Evolutionary conservation across 805 yeast species (phyloP), one percentile per base, ranked within the genome.

Genomic region (Candida lessepsii): DNA sequence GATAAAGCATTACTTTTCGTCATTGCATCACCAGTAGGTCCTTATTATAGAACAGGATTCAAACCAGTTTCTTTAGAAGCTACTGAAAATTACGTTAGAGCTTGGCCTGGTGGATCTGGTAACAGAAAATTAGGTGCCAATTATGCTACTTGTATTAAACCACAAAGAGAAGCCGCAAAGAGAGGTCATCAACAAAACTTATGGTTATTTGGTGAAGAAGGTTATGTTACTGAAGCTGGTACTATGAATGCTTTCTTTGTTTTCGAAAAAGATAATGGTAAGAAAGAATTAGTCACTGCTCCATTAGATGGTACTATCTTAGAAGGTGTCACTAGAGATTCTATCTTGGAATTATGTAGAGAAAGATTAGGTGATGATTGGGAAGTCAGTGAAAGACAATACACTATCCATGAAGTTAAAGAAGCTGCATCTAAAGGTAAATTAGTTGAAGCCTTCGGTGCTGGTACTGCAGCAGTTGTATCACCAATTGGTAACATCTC

Each of bases 41-140:
- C 98, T 18, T 93, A 91, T 76, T 67, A 52, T 48, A 76, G 84
- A 56, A 85, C 96, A 14, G 97, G 98, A 14, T 91, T 91, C 80
- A 89, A 90, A 69, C 96, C 98, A 29, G 96, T 93, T 40, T 75
- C 79, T 46, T 76, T 93, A 49, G 96, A 91, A 70, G 97, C 98
- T 51, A 90, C 96, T 25, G 96, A 88, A 60, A 81, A 86, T 54
- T 96, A 96, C 37, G 90, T 90, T 24, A 86, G 99, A 72, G 98
- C 99, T 21, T 91, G 98, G 98, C 98, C 98, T 60, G 96, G 96
- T 57, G 99, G 98, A 65, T 89, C 81, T 54, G 99, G 99, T 67
- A 85, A 91, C 78, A 83, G 80, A 66, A 91, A 91, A 69, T 79
- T 91, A 56, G 99, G 99, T 65, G 97, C 96, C 46, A 91, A 91